Evolutionary conservation across 1,284 basidiomycete genomes (phyloP).

Genomic region (Microbotryomycetes sp.): DNA sequence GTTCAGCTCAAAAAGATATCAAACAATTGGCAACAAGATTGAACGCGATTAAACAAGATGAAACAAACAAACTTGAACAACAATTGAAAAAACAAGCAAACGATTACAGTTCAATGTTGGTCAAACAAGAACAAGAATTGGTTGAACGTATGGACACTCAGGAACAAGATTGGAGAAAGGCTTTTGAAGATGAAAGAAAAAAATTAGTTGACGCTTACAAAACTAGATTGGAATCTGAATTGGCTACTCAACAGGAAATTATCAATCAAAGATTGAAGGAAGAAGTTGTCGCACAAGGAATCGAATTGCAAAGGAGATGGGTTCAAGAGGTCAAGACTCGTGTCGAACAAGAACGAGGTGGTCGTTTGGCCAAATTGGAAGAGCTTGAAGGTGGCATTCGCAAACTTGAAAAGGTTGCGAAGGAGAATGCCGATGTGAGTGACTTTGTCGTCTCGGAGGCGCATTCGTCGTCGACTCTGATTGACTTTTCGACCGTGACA

Average conservation of each 20-base stretch:
- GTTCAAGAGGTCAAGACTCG: slow-evolving; percentile 90
- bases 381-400: slow-evolving; percentile 85
- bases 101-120: slow-evolving; percentile 76
- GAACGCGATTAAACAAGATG: slow-evolving; percentile 61
- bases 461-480: slow-evolving; percentile 52
- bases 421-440: slow-evolving; percentile 71
- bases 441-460: slow-evolving; percentile 76
- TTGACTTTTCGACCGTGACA: slow-evolving; percentile 44
- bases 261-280: slow-evolving; percentile 91
- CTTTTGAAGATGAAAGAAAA: slow-evolving; percentile 71
- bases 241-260: slow-evolving; percentile 80
- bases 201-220: slow-evolving; percentile 73
- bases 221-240: slow-evolving; percentile 76
- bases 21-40: slow-evolving; percentile 70
- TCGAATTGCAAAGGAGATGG: slow-evolving; percentile 95
- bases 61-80: slow-evolving; percentile 66
- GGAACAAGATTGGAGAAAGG: slow-evolving; percentile 77
- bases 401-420: slow-evolving; percentile 78
- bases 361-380: slow-evolving; percentile 88
- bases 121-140: slow-evolving; percentile 73
- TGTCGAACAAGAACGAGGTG: slow-evolving; percentile 94
- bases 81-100: slow-evolving; percentile 73
- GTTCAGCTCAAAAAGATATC: slow-evolving; percentile 71
- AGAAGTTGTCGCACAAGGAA: slow-evolving; percentile 91
- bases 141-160: slow-evolving; percentile 78